A percentile compares a stretch with the other conserved stretches of the same genome.
Conservation (phyloP, 352 stramenopile species). For the Pythium brassicae region DNA sequence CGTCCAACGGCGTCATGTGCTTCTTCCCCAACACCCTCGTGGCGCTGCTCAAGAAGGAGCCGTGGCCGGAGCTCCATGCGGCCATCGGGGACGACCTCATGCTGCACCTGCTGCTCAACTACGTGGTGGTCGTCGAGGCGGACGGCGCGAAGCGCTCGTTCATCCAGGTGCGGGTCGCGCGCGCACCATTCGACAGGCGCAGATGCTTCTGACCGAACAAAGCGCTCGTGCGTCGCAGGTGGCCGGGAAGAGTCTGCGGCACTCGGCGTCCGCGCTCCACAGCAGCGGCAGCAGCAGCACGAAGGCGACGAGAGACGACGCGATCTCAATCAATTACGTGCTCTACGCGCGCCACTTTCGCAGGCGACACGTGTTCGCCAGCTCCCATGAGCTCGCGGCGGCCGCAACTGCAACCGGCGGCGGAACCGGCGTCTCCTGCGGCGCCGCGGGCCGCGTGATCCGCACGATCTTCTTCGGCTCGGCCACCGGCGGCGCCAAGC, state of each 20-base stretch:
- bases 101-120: slow-evolving; percentile 59
- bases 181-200: too few relatives aligned
- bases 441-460: slow-evolving; percentile 39
- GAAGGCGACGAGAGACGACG: slow-evolving; percentile 1
- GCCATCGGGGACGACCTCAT: slow-evolving; percentile 67
- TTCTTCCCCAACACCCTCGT: slow-evolving; percentile 77
- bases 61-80: slow-evolving; percentile 46
- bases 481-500: slow-evolving; percentile 13
- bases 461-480: slow-evolving; percentile 31
- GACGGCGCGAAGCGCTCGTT: slow-evolving; percentile 26
- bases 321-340: slow-evolving; percentile 53
- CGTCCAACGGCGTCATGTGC: slow-evolving; percentile 62
- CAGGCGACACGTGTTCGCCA: slow-evolving; percentile 30
- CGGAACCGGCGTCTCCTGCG: slow-evolving; percentile 23
- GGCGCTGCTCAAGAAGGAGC: slow-evolving; percentile 39
- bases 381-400: slow-evolving; percentile 28
- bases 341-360: slow-evolving; percentile 50
- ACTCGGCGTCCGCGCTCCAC: slow-evolving; percentile 1
- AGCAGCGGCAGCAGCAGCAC: neutral
- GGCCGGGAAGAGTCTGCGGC: slow-evolving; percentile 46
- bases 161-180: slow-evolving; percentile 58
- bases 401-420: slow-evolving; percentile 31
- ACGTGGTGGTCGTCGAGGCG: slow-evolving; percentile 47
- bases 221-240: slow-evolving; percentile 19
- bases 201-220: neutral